Evolutionary conservation across 1,139 yeast genomes (phyloP).

Genomic region (Kodamaea derodonti): DNA sequence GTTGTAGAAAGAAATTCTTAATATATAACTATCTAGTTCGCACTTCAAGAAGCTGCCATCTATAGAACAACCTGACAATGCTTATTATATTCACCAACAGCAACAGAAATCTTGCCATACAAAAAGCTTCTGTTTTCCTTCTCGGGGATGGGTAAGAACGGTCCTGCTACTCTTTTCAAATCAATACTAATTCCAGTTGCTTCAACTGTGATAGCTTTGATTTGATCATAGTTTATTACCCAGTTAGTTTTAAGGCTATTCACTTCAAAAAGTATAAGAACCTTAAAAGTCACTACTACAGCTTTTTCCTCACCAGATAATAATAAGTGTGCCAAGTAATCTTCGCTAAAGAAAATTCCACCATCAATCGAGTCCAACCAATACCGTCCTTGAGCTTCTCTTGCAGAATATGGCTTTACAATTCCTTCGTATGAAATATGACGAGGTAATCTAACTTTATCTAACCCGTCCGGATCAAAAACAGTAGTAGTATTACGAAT

Average conservation of each 20-base stretch:
- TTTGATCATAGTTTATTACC: conserved; percentile 58
- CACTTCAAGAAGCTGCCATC: conserved; percentile 1
- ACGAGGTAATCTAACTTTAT: conserved; percentile 80
- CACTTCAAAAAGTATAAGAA: conserved; percentile 69
- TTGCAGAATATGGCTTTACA: conserved; percentile 67
- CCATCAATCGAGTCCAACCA: conserved; percentile 86
- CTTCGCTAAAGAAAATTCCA: conserved; percentile 68
- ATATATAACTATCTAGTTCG: too few relatives aligned
- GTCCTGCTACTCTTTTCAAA: conserved; percentile 58
- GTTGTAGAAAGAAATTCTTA: too few relatives aligned
- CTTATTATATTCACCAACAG: conserved; percentile 77
- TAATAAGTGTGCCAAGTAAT: conserved; percentile 80
- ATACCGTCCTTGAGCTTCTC: conserved; percentile 91
- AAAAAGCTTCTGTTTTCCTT: conserved; percentile 58
- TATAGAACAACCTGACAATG: conserved; percentile 43
- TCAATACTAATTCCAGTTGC: conserved; percentile 73
- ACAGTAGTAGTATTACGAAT: conserved; percentile 90
- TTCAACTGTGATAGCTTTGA: conserved; percentile 71
- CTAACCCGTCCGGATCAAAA: conserved; percentile 76
- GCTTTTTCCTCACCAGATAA: conserved; percentile 78
- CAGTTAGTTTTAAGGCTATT: conserved; percentile 59
- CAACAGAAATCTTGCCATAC: conserved; percentile 71
- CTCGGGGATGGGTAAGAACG: conserved; percentile 79
- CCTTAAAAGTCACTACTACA: conserved; percentile 69
- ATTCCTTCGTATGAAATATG: conserved; percentile 66